Evolutionary conservation across 148 eudicot species (phyloP), one percentile per base, ranked within the genome.

Genomic region (Cornus suecica): DNA sequence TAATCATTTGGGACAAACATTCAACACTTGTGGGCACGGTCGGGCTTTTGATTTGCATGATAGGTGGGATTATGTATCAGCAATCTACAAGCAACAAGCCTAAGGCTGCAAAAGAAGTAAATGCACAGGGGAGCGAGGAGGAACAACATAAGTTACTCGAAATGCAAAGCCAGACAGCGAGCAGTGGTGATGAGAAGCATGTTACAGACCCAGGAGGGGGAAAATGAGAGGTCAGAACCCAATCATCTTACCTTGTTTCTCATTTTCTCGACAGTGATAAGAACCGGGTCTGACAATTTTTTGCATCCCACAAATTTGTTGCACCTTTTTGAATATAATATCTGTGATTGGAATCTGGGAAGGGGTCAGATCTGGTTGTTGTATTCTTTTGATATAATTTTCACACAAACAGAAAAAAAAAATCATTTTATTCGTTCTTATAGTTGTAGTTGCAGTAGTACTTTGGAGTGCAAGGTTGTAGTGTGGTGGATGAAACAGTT

Each of bases 21-120:
- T 93, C 98, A 31, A 84, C 94, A 18, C 79, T 85, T 56, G 90
- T 93, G 48, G 99, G 99, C 58, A 93, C 99, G 3, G 77, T 91
- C 10, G 97, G 99, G 67, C 98, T 93, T 69, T 78, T 95, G 75
- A 88, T 95, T 65, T 95, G 99, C 82, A 93, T 93, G 99, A n/a
- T 78, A 23, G 99, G 99, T 67, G 97, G 99, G 42, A 63, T 90
- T 65, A 48, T 94, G 90, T 94, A 91, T 76, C 97, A 92, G 84
- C 97, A 89, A 71, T 95, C 93, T 29, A 86, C 90, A 10, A 89
- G 87, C 78, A 83, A 79, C 69, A 91, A 89, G 72, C 82, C 96
- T 8, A 85, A 88, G 77, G 80, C 85, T 65, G 89, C 65, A 23
- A 87, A 82, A 72, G 87, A 77, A 73, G 83, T 69, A 60, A 80